A percentile compares a stretch with the other conserved stretches of the same genome.
Evolutionary conservation across 257 asterid species (phyloP).

Genomic region (Apocynum venetum): DNA sequence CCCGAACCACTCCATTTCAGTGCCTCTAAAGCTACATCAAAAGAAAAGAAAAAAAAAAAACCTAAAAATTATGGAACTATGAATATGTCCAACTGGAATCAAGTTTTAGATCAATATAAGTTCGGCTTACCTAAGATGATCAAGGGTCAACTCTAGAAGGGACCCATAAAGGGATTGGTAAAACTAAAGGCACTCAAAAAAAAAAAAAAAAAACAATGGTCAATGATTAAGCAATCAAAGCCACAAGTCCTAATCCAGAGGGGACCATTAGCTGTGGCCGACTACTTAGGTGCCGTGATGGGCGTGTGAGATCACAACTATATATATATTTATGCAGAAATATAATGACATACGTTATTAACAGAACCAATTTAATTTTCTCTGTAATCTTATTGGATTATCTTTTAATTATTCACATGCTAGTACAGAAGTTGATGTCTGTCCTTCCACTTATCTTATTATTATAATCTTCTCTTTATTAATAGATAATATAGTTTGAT

Average conservation of each 20-base stretch:
- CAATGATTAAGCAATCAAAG: constrained; percentile 45
- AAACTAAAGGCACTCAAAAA: not conserved
- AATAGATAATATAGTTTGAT: not conserved
- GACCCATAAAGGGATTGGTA: constrained; percentile 25
- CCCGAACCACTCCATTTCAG: no score
- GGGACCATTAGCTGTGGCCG: constrained; percentile 33
- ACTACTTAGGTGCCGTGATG: constrained; percentile 35
- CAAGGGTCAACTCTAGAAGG: constrained; percentile 53
- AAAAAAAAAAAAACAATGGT: constrained; percentile 38
- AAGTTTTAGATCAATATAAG: constrained; percentile 8
- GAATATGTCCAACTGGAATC: constrained; percentile 16
- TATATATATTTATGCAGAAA: constrained; percentile 15
- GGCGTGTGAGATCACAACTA: constrained; percentile 33
- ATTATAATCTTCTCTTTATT: not conserved
- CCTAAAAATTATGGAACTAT: not conserved
- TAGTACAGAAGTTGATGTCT: constrained; percentile 30
- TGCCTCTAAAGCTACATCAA: not conserved
- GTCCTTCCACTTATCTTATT: not conserved
- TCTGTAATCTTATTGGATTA: not conserved
- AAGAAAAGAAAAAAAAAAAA: not conserved
- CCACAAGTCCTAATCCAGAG: not conserved
- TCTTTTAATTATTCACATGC: constrained; percentile 28
- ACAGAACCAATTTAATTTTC: constrained; percentile 3
- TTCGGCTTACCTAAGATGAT: constrained; percentile 41
- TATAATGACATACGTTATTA: not conserved